phyloP scores from a whole-genome alignment of 1,139 yeast species.

The Petasospora rhodanensis region DNA sequence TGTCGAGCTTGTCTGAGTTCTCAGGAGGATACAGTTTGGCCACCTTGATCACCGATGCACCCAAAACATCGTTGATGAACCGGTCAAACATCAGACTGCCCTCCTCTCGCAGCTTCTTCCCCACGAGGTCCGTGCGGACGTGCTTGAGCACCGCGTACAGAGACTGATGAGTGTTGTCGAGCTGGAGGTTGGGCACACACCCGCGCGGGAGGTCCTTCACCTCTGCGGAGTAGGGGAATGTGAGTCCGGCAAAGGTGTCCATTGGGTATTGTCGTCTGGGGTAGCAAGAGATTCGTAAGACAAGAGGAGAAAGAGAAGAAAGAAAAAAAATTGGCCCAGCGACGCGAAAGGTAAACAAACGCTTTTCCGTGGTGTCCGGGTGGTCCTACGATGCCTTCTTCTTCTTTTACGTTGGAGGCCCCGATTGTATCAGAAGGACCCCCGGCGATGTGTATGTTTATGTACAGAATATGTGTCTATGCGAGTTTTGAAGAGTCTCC shows the following conservation, averaged over 20 bases:
- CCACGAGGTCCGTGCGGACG: constrained; percentile 16
- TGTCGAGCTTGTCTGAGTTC: constrained; percentile 16
- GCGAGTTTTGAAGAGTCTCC: no score
- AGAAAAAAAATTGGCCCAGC: no score
- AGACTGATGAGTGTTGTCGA: constrained; percentile 20
- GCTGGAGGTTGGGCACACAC: constrained; percentile 17
- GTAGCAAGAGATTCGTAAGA: no score
- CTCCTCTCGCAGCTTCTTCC: constrained; percentile 14
- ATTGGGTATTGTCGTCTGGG: neutral
- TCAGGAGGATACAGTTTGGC: constrained; percentile 22
- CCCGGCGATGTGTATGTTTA: constrained; percentile 1
- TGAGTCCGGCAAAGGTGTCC: constrained; percentile 6
- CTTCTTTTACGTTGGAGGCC: no score
- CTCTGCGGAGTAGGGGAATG: constrained; percentile 22
- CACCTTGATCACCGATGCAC: constrained; percentile 8
- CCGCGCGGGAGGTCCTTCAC: constrained; percentile 14
- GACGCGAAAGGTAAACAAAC: no score
- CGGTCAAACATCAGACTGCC: constrained; percentile 18
- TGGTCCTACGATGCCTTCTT: no score
- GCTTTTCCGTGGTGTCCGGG: neutral
- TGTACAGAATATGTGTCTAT: neutral
- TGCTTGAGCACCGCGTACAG: constrained; percentile 19
- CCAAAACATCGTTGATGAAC: constrained; percentile 19
- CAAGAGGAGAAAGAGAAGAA: no score
- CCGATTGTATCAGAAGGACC: no score